phyloP scores from a whole-genome alignment of 2,329 filamentous ascomycete genomes.

The Scedosporium minutisporum region DNA sequence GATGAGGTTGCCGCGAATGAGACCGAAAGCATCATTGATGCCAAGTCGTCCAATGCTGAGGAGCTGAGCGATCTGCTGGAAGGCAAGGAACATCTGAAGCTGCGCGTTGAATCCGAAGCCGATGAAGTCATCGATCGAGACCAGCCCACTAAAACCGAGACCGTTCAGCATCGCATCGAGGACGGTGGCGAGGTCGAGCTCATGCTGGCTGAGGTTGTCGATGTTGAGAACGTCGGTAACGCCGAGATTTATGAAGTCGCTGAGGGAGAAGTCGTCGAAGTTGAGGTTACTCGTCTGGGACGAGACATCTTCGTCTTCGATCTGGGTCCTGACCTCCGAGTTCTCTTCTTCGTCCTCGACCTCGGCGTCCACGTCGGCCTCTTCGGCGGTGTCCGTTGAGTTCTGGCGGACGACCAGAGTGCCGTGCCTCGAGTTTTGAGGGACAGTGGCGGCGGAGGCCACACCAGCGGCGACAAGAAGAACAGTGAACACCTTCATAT shows the following conservation, averaged over 20 bases:
- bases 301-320: conserved; percentile 13
- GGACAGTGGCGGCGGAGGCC: conserved; percentile 14
- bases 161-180: conserved; percentile 15
- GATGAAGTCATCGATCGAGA: conserved; percentile 16
- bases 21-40: conserved; percentile 1
- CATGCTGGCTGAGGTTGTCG: conserved; percentile 7
- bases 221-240: conserved; percentile 5
- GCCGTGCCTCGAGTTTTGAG: not conserved
- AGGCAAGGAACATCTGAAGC: conserved; percentile 12
- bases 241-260: conserved; percentile 10
- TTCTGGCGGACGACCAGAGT: conserved; percentile 1
- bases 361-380: not conserved
- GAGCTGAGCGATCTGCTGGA: conserved; percentile 13
- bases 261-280: not conserved
- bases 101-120: conserved; percentile 18
- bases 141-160: conserved; percentile 17
- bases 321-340: not conserved
- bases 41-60: conserved; percentile 11
- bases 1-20: conserved; percentile 6
- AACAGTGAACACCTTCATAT: conserved; percentile 11
- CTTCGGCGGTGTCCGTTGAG: not conserved
- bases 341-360: conserved; percentile 5
- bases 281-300: conserved; percentile 6
- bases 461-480: conserved; percentile 14
- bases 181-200: conserved; percentile 8